phyloP scores from a whole-genome alignment of 192 early-diverging fungal species.

The Chytriomyces confervae region DNA sequence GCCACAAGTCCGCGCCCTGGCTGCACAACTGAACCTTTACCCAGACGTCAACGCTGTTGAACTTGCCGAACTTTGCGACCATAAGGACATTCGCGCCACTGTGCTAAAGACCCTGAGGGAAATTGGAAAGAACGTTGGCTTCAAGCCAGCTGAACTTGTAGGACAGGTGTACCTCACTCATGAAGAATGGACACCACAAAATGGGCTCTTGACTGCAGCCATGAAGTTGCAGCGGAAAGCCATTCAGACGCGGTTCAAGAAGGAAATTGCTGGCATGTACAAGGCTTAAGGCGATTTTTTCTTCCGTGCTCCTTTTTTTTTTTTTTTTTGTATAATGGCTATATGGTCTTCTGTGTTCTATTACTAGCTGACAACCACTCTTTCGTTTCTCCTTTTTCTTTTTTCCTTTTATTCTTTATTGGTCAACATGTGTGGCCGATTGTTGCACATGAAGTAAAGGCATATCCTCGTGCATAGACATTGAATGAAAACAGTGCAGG shows the following conservation, averaged over 20 bases:
- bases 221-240: conserved; percentile 89
- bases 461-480: too few relatives aligned
- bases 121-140: conserved; percentile 65
- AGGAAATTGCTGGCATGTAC: conserved; percentile 66
- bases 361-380: neutral
- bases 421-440: too few relatives aligned
- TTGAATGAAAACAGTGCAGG: too few relatives aligned
- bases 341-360: neutral
- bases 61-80: conserved; percentile 57
- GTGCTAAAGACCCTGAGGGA: conserved; percentile 62
- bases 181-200: conserved; percentile 92
- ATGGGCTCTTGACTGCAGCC: conserved; percentile 87
- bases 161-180: conserved; percentile 65
- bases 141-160: conserved; percentile 79
- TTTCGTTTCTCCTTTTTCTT: neutral
- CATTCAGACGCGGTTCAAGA: conserved; percentile 71
- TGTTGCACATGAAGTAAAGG: too few relatives aligned
- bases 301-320: neutral
- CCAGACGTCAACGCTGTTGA: conserved; percentile 36
- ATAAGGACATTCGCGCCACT: conserved; percentile 40
- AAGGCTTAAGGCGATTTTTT: neutral
- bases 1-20: conserved; percentile 64
- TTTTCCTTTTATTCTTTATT: conserved; percentile 1
- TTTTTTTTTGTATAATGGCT: neutral
- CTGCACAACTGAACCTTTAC: conserved; percentile 42